phyloP scores from a whole-genome alignment of 805 yeast species.

The Tetrapisispora iriomotensis region DNA sequence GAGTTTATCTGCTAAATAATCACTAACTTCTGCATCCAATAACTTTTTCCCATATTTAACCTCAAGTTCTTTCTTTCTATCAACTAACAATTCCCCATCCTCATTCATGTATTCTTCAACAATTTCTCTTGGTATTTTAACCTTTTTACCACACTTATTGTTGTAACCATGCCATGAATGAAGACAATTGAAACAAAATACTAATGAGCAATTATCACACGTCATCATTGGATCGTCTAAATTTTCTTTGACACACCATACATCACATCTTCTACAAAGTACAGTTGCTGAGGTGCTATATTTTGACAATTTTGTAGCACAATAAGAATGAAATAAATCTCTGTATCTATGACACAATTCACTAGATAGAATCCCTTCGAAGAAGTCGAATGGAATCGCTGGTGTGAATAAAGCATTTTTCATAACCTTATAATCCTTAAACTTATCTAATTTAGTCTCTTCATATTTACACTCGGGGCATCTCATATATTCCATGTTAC shows the following conservation, averaged over 20 bases:
- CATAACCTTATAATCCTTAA: constrained; percentile 25
- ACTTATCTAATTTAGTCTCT: constrained; percentile 11
- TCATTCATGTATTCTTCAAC: constrained; percentile 31
- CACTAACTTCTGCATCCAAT: constrained; percentile 35
- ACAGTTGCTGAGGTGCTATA: constrained; percentile 41
- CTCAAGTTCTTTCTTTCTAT: constrained; percentile 29
- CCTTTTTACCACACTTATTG: constrained; percentile 35
- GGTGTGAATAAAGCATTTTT: constrained; percentile 34
- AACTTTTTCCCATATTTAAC: constrained; percentile 37
- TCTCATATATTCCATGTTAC: constrained; percentile 42
- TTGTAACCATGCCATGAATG: constrained; percentile 54
- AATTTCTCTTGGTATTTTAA: constrained; percentile 23
- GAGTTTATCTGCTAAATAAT: constrained; percentile 37
- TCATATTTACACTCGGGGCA: constrained; percentile 43
- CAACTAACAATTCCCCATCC: constrained; percentile 21
- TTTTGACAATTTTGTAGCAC: constrained; percentile 35
- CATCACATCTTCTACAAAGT: constrained; percentile 44
- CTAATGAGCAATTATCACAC: constrained; percentile 41
- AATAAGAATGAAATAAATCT: constrained; percentile 30
- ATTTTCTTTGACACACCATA: constrained; percentile 39
- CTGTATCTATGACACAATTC: constrained; percentile 32
- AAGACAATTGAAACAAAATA: constrained; percentile 47
- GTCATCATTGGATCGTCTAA: constrained; percentile 37
- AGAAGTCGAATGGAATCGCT: constrained; percentile 30
- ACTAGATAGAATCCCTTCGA: constrained; percentile 26